These are phyloP conservation scores for Canavalia ensiformis DNA, from an alignment of 306 rosid genomes.

Conservation along the genomic window DNA sequence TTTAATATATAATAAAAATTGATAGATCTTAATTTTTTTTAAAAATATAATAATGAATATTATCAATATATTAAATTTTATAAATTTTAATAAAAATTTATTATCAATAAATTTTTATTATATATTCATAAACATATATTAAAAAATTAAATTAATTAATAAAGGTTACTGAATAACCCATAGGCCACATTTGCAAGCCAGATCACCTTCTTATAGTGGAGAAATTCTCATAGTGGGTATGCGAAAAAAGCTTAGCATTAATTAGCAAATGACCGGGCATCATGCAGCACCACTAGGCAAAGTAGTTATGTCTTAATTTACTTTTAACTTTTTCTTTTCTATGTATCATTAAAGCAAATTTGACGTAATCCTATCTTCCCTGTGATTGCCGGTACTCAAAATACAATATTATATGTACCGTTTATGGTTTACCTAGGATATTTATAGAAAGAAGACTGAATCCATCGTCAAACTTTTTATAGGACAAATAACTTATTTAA, in stretches of 20 bases:
- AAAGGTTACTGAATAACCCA: conserved; percentile 19
- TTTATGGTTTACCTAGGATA: neutral
- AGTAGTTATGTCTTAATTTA: conserved; percentile 37
- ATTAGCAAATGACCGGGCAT: conserved; percentile 43
- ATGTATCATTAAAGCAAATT: conserved; percentile 41
- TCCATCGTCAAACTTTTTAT: neutral
- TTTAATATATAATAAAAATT: no score
- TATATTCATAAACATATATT: neutral
- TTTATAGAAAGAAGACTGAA: neutral
- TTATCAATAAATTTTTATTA: no score
- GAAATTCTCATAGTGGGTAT: conserved; percentile 19
- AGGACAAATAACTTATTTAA: neutral
- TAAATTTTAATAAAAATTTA: no score
- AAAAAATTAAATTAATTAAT: neutral
- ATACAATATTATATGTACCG: neutral
- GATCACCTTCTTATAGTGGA: neutral
- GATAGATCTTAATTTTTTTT: no score
- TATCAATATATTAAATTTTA: no score
- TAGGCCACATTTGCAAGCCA: neutral
- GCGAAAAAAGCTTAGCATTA: conserved; percentile 40
- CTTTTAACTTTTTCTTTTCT: conserved; percentile 40
- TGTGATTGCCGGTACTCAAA: neutral
- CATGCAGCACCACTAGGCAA: conserved; percentile 44
- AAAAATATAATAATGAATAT: no score
- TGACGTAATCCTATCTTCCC: conserved; percentile 41